phyloP scores from a whole-genome alignment of 768 basidiomycete species.

The Trametopsis cervina region DNA sequence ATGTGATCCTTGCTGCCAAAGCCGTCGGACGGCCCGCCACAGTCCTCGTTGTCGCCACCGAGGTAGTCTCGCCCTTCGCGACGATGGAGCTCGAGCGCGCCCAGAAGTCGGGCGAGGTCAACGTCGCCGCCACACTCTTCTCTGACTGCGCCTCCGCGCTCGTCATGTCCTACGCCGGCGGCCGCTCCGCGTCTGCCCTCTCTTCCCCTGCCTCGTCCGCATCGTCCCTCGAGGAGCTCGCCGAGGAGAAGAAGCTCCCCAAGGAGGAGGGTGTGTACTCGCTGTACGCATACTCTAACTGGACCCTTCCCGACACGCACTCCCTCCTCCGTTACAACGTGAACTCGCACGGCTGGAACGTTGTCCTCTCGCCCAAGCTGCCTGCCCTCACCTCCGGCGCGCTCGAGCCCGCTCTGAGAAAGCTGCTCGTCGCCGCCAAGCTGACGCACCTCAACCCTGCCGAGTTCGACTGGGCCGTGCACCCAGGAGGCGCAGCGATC shows the following conservation, averaged over 20 bases:
- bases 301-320: slow-evolving; percentile 1
- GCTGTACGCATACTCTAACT: slow-evolving; percentile 1
- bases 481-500: slow-evolving; percentile 4
- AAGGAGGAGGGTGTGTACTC: slow-evolving; percentile 2
- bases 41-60: slow-evolving; percentile 2
- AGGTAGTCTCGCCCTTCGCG: neutral
- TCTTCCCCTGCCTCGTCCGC: too few relatives aligned
- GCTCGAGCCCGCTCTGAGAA: neutral
- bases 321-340: neutral
- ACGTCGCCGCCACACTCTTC: slow-evolving; percentile 3
- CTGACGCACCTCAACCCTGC: neutral
- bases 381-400: neutral
- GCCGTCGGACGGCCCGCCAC: neutral
- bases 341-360: slow-evolving; percentile 3
- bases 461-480: slow-evolving; percentile 6
- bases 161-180: slow-evolving; percentile 2
- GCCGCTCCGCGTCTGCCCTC: too few relatives aligned
- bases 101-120: neutral
- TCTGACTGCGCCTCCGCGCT: slow-evolving; percentile 1
- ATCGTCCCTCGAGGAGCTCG: too few relatives aligned
- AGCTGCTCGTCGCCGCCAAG: neutral
- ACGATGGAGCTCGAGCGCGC: slow-evolving; percentile 1
- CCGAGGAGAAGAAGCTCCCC: too few relatives aligned
- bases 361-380: neutral
- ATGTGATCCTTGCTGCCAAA: neutral